phyloP scores from a whole-genome alignment of 2,329 filamentous ascomycete species.

The Fusarium foetens region DNA sequence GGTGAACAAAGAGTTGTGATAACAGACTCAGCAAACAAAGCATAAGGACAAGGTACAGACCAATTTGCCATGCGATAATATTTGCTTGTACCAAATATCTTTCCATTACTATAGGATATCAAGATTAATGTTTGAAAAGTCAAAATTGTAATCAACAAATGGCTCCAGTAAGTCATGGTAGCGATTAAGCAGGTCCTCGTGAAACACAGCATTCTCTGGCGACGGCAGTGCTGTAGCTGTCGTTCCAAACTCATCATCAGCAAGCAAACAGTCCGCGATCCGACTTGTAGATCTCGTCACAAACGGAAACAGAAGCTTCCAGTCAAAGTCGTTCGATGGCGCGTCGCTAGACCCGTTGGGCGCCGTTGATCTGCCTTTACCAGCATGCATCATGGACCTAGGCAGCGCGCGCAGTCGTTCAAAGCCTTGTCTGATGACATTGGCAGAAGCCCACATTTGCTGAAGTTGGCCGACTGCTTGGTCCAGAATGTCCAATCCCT shows the following conservation, averaged over 20 bases:
- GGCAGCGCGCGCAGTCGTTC: slow-evolving; percentile 28
- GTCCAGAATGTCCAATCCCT: slow-evolving; percentile 27
- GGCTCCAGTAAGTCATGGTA: slow-evolving; percentile 40
- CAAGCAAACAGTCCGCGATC: slow-evolving; percentile 31
- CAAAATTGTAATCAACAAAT: slow-evolving; percentile 35
- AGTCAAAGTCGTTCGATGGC: slow-evolving; percentile 19
- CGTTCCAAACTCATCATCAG: slow-evolving; percentile 31
- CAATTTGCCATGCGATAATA: not conserved
- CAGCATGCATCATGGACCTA: slow-evolving; percentile 19
- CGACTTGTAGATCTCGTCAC: slow-evolving; percentile 30
- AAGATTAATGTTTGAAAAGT: slow-evolving; percentile 27
- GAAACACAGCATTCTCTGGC: slow-evolving; percentile 31
- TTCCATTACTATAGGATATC: not conserved
- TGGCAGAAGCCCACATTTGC: slow-evolving; percentile 40
- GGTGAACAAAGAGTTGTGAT: too few relatives aligned
- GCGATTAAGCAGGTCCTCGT: slow-evolving; percentile 25
- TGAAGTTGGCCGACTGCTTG: slow-evolving; percentile 35
- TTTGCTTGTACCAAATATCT: accelerated
- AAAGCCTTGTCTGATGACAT: slow-evolving; percentile 36
- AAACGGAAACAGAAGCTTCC: slow-evolving; percentile 32
- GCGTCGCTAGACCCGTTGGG: not conserved
- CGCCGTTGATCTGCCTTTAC: not conserved
- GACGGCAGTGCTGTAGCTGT: slow-evolving; percentile 18
- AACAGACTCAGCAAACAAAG: not conserved
- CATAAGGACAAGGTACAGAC: not conserved